These are phyloP conservation scores for Oenanthe javanica DNA, from an alignment of 140 eudicot species.

Conservation along the genomic window DNA sequence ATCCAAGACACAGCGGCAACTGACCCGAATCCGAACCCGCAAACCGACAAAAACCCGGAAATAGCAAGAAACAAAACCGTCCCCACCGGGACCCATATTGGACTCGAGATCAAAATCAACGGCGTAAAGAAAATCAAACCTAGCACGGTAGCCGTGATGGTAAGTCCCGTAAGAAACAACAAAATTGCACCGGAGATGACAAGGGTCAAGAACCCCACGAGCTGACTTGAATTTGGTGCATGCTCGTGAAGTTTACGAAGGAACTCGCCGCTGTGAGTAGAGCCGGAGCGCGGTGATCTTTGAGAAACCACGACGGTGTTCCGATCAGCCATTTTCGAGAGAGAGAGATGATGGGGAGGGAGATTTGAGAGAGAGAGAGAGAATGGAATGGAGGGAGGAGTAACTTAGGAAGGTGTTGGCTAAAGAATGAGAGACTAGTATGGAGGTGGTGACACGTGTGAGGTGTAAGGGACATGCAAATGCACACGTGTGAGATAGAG, in stretches of 20 bases:
- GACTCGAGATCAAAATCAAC: conserved; percentile 52
- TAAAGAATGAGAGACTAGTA: not conserved
- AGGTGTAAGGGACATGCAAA: conserved; percentile 31
- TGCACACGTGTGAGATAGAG: conserved; percentile 32
- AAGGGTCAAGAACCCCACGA: conserved; percentile 52
- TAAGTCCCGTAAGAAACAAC: conserved; percentile 63
- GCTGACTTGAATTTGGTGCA: conserved; percentile 65
- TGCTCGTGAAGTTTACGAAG: conserved; percentile 46
- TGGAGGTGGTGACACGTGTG: conserved; percentile 38
- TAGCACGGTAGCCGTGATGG: conserved; percentile 46
- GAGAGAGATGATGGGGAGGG: not conserved
- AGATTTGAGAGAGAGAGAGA: not conserved
- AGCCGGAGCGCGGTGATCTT: conserved; percentile 22
- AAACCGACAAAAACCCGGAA: conserved; percentile 42
- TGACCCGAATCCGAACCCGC: conserved; percentile 44
- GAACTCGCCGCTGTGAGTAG: conserved; percentile 17
- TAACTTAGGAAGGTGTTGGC: not conserved
- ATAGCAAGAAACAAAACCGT: conserved; percentile 36
- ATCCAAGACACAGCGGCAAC: conserved; percentile 51
- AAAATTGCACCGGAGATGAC: conserved; percentile 57
- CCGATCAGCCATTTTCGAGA: conserved; percentile 42
- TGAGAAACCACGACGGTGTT: conserved; percentile 15
- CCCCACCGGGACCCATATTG: conserved; percentile 76
- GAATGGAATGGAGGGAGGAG: not conserved
- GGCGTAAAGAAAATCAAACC: conserved; percentile 62